phyloP scores from a whole-genome alignment of 805 yeast genomes.

The Hanseniaspora hatyaiensis region DNA sequence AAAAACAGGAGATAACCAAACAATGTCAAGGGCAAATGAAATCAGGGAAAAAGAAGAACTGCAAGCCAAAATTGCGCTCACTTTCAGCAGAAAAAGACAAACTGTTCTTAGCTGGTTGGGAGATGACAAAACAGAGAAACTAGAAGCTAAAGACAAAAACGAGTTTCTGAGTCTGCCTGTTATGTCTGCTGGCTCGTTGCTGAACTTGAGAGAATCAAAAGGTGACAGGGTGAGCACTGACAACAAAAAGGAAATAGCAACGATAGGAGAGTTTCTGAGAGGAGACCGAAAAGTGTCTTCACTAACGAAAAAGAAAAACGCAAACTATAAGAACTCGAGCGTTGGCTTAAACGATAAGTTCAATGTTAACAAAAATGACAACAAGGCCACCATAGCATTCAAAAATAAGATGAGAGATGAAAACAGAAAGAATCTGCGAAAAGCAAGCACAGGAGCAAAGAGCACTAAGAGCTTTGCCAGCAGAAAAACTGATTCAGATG shows the following conservation, averaged over 20 bases:
- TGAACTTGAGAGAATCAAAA: slow-evolving; percentile 20
- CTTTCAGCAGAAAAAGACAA: slow-evolving; percentile 21
- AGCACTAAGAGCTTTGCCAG: too few relatives aligned
- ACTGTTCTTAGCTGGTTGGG: slow-evolving; percentile 27
- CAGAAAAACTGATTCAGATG: not conserved
- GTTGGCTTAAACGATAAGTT: slow-evolving; percentile 16
- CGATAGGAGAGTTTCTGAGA: slow-evolving; percentile 29
- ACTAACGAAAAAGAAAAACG: slow-evolving; percentile 26
- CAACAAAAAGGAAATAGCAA: slow-evolving; percentile 24
- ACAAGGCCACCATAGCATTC: slow-evolving; percentile 29
- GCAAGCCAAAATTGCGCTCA: slow-evolving; percentile 27
- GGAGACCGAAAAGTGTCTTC: slow-evolving; percentile 28
- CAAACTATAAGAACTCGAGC: slow-evolving; percentile 6
- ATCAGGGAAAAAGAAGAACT: slow-evolving; percentile 28
- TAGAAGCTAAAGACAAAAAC: slow-evolving; percentile 19
- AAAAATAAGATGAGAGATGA: slow-evolving; percentile 28
- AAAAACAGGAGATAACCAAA: too few relatives aligned
- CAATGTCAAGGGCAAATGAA: slow-evolving; percentile 29
- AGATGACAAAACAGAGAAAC: slow-evolving; percentile 1
- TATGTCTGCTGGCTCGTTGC: slow-evolving; percentile 27
- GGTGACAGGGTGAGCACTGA: not conserved
- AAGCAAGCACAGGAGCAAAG: too few relatives aligned
- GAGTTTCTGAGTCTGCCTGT: slow-evolving; percentile 28
- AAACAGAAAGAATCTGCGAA: slow-evolving; percentile 19
- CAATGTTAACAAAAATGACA: slow-evolving; percentile 27